Conservation (phyloP, 371 early-diverging fungal species). For the Mortierella sp. region DNA sequence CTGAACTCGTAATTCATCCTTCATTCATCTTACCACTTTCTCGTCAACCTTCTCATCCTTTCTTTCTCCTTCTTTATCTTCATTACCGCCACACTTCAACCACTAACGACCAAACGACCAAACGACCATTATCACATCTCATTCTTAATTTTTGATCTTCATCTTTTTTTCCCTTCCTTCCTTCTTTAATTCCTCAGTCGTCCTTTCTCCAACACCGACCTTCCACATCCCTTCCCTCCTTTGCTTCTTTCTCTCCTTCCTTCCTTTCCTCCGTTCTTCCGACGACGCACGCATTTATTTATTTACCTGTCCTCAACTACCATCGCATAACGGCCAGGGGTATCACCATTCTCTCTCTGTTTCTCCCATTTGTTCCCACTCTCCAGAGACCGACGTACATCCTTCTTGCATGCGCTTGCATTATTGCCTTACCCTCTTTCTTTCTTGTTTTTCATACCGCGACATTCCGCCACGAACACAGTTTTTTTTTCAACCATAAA, state of each 20-base stretch:
- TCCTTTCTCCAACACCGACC: too few relatives aligned
- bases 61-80: too few relatives aligned
- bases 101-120: too few relatives aligned
- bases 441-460: neutral
- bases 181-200: too few relatives aligned
- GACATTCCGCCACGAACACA: neutral
- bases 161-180: too few relatives aligned
- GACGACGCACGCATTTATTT: neutral
- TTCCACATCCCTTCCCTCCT: neutral
- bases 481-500: neutral
- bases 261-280: neutral
- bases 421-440: neutral
- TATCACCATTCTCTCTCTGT: neutral
- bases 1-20: neutral
- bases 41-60: too few relatives aligned
- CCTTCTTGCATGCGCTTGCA: neutral
- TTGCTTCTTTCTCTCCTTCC: neutral
- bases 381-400: neutral
- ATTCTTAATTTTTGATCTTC: too few relatives aligned
- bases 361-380: neutral
- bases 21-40: neutral
- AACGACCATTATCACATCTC: too few relatives aligned
- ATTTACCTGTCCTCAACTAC: neutral
- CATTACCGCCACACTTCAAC: too few relatives aligned
- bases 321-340: slow-evolving; percentile 8